Conservation (phyloP, 2,329 filamentous ascomycete species). For the Westerdykella ornata region DNA sequence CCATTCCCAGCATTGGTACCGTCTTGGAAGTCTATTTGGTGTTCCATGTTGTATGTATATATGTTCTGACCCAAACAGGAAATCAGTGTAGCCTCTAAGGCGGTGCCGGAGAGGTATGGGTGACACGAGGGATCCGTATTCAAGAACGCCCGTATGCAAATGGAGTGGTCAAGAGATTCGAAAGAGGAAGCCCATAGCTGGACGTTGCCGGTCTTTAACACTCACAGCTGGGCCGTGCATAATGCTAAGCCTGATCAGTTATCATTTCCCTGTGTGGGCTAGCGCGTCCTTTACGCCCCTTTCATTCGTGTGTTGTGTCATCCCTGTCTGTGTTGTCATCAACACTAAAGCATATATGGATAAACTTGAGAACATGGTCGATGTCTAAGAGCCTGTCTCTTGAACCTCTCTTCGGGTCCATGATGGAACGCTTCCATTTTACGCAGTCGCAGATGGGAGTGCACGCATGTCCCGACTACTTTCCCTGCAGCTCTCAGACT, state of each 20-base stretch:
- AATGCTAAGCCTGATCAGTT: not conserved
- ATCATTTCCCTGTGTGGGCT: not conserved
- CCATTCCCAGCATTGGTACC: conserved; percentile 4
- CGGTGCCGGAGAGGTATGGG: not conserved
- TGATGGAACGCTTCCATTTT: too few relatives aligned
- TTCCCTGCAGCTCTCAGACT: too few relatives aligned
- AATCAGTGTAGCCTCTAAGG: conserved; percentile 4
- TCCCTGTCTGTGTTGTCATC: too few relatives aligned
- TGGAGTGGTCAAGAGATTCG: conserved; percentile 2
- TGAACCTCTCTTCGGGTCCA: too few relatives aligned
- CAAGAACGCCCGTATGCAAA: conserved; percentile 3
- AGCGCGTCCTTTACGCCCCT: not conserved
- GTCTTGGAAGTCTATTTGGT: conserved; percentile 4
- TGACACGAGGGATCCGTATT: not conserved
- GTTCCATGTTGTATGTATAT: conserved; percentile 7
- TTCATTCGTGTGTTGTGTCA: too few relatives aligned
- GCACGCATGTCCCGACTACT: too few relatives aligned
- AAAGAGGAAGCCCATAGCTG: conserved; percentile 9
- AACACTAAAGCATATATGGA: too few relatives aligned
- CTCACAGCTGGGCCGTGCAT: not conserved
- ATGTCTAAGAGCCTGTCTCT: too few relatives aligned
- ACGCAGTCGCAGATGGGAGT: too few relatives aligned
- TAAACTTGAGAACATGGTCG: too few relatives aligned
- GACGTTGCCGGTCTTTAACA: conserved; percentile 4
- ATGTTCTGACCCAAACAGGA: not conserved